Conservation (phyloP, 2,329 filamentous ascomycete species). For the Colletotrichum camelliae region DNA sequence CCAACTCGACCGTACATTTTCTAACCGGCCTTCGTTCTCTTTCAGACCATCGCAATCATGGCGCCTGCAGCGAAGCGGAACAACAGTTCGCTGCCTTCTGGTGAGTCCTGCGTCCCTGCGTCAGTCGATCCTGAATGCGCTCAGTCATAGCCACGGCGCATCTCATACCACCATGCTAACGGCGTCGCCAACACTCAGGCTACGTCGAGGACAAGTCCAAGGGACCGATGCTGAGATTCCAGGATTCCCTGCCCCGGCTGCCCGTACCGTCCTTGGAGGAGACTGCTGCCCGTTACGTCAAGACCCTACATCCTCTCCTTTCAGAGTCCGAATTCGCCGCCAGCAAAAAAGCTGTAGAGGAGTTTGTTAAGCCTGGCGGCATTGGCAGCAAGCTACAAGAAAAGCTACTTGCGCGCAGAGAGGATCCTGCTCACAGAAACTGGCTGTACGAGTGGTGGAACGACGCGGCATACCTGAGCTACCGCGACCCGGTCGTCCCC, state of each 20-base stretch:
- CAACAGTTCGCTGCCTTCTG: conserved; percentile 62
- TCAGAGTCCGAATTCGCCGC: conserved; percentile 70
- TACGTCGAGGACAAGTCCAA: conserved; percentile 83
- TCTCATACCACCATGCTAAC: neutral
- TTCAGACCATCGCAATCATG: conserved; percentile 46
- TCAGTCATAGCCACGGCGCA: neutral
- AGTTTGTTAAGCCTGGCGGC: conserved; percentile 88
- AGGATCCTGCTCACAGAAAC: conserved; percentile 84
- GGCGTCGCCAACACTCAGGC: conserved; percentile 47
- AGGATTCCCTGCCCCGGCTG: conserved; percentile 81
- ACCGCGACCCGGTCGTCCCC: conserved; percentile 94
- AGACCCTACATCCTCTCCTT: conserved; percentile 78
- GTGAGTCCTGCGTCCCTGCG: conserved; percentile 37
- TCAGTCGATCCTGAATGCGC: neutral
- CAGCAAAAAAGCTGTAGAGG: conserved; percentile 83
- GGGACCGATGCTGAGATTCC: conserved; percentile 82
- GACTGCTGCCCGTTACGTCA: conserved; percentile 80
- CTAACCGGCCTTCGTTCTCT: neutral
- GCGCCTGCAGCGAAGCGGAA: conserved; percentile 56
- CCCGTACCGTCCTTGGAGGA: conserved; percentile 85
- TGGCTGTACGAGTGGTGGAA: conserved; percentile 99
- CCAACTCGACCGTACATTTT: neutral
- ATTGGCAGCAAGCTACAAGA: conserved; percentile 85
- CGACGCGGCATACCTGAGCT: conserved; percentile 86
- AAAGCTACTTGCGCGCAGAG: conserved; percentile 78